Percentiles rank a stretch among this genome's conserved stretches.
phyloP scores from a whole-genome alignment of 1,284 basidiomycete species.

The Boletellus dicymbophilus region DNA sequence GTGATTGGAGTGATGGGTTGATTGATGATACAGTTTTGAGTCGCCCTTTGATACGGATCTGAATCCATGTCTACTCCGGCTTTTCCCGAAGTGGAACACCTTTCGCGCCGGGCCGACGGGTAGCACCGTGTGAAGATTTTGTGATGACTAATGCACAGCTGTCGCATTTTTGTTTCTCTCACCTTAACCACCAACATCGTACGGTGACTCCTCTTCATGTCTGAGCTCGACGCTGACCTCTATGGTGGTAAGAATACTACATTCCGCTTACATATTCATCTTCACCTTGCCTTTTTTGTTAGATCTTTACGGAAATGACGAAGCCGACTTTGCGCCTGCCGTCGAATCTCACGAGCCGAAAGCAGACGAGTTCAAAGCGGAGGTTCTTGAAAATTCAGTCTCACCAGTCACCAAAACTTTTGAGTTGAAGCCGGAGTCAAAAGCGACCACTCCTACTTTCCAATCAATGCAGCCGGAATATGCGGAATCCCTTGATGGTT shows the following conservation, averaged over 20 bases:
- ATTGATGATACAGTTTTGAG: no score
- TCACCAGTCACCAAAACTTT: conserved; percentile 20
- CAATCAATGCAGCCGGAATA: conserved; percentile 11
- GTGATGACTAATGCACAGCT: conserved; percentile 29
- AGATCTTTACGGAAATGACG: conserved; percentile 84
- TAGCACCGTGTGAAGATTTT: conserved; percentile 24
- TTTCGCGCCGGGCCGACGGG: conserved; percentile 22
- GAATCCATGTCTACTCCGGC: neutral
- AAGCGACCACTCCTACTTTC: conserved; percentile 13
- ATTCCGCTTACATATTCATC: no score
- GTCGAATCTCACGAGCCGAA: conserved; percentile 38
- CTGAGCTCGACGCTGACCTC: conserved; percentile 82
- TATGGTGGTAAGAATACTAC: conserved; percentile 79
- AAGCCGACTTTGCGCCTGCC: conserved; percentile 56
- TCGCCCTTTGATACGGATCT: no score
- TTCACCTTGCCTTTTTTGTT: neutral
- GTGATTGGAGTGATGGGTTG: no score
- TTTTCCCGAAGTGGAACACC: neutral
- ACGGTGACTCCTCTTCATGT: conserved; percentile 47
- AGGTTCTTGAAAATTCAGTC: conserved; percentile 11
- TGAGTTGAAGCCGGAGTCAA: conserved; percentile 20
- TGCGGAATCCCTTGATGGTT: neutral
- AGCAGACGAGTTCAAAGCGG: conserved; percentile 24
- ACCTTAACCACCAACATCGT: conserved; percentile 41
- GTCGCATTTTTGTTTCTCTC: conserved; percentile 29